These are phyloP conservation scores for Oryza rufipogon DNA, from an alignment of 176 grass and related monocot species.

Conservation along the genomic window DNA sequence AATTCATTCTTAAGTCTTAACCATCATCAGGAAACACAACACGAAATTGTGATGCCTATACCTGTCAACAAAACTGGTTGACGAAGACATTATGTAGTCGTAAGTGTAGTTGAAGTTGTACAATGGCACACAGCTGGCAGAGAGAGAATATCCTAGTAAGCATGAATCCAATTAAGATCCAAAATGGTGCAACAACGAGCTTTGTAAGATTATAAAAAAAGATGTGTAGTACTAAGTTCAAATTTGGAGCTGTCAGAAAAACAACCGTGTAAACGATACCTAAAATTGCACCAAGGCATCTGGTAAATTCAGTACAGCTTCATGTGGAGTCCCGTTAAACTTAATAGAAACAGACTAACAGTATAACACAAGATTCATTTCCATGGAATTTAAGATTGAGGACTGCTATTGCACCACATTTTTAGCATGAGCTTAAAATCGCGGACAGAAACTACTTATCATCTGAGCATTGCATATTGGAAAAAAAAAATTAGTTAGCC, in stretches of 20 bases:
- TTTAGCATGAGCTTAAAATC: neutral
- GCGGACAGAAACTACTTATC: neutral
- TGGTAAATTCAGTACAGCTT: constrained; percentile 6
- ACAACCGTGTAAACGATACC: neutral
- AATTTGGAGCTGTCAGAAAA: neutral
- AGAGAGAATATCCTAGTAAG: constrained; percentile 63
- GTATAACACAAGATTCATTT: constrained; percentile 30
- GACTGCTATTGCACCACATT: neutral
- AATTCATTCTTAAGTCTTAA: constrained; percentile 27
- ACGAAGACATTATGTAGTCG: constrained; percentile 93
- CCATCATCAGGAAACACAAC: constrained; percentile 8
- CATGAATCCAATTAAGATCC: constrained; percentile 45
- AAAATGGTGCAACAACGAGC: constrained; percentile 21
- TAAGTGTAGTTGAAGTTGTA: constrained; percentile 99
- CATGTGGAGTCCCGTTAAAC: neutral
- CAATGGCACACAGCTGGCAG: constrained; percentile 85
- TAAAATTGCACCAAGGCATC: constrained; percentile 13
- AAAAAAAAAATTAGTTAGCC: neutral
- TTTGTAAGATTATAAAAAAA: neutral
- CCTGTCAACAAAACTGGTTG: constrained; percentile 97
- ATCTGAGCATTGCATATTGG: neutral
- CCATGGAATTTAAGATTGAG: neutral
- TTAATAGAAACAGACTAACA: neutral
- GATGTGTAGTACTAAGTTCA: neutral
- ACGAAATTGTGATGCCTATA: constrained; percentile 45